Percentiles rank a stretch among this genome's conserved stretches.
Evolutionary conservation across 257 asterid species (phyloP).

Genomic region (Gardenia jasminoides): DNA sequence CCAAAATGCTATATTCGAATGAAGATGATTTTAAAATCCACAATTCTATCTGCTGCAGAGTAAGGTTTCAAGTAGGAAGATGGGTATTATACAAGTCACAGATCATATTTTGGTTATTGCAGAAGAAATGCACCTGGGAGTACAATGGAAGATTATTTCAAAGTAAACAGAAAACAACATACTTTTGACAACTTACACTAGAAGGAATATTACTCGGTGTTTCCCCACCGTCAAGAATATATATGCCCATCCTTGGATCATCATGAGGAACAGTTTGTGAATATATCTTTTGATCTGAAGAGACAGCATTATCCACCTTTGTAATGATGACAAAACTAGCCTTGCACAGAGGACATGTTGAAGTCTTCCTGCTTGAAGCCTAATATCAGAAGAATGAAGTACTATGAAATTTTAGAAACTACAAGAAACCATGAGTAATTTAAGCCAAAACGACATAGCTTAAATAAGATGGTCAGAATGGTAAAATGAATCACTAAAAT

Average conservation of each 20-base stretch:
- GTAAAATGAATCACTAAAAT: background rate
- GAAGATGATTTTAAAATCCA: background rate
- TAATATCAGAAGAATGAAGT: constrained; percentile 16
- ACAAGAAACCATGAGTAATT: background rate
- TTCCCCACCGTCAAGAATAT: constrained; percentile 56
- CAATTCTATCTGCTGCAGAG: background rate
- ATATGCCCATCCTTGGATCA: constrained; percentile 41
- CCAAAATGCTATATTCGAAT: background rate
- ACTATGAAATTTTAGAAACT: background rate
- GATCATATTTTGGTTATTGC: background rate
- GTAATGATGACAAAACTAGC: constrained; percentile 68
- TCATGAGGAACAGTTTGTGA: constrained; percentile 66
- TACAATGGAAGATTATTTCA: background rate
- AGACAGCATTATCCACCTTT: constrained; percentile 59
- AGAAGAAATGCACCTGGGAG: background rate
- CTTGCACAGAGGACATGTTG: constrained; percentile 93
- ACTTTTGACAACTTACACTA: constrained; percentile 44
- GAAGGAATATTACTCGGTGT: constrained; percentile 28
- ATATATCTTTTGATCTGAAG: constrained; percentile 83
- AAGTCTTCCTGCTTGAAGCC: constrained; percentile 48
- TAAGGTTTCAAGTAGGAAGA: background rate
- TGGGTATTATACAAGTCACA: background rate
- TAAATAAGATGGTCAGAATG: background rate
- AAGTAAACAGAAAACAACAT: background rate
- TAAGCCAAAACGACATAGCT: background rate